Evolutionary conservation across 208 protist genomes (phyloP).

Genomic region (Kentomonas sorsogonicus): DNA sequence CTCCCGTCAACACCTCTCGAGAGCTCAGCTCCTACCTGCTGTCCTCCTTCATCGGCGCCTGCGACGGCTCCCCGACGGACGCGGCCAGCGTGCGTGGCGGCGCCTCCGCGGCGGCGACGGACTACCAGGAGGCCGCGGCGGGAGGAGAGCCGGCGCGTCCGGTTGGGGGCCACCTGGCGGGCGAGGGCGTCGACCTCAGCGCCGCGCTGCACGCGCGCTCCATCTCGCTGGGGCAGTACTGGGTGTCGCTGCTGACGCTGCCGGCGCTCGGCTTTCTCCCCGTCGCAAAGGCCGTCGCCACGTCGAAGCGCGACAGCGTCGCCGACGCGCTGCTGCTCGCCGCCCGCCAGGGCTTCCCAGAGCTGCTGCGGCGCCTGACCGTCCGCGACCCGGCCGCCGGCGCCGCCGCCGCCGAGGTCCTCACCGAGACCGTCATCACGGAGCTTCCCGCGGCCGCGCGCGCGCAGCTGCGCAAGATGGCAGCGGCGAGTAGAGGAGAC

Average conservation of each 20-base stretch:
- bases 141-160: not conserved
- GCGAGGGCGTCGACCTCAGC: conserved; percentile 2
- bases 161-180: conserved; percentile 5
- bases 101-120: not conserved
- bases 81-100: not conserved
- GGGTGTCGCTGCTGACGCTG: conserved; percentile 68
- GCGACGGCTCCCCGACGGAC: not conserved
- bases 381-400: conserved; percentile 32
- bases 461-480: conserved; percentile 33
- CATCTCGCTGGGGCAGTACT: conserved; percentile 53
- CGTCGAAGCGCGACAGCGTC: conserved; percentile 42
- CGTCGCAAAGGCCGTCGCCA: conserved; percentile 55
- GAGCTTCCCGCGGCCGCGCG: conserved; percentile 35
- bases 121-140: not conserved
- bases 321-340: conserved; percentile 68
- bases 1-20: conserved; percentile 21
- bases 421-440: conserved; percentile 55
- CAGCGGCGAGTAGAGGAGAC: conserved; percentile 36
- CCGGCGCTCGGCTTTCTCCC: conserved; percentile 47
- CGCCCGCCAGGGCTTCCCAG: conserved; percentile 59
- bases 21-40: conserved; percentile 69
- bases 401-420: conserved; percentile 47
- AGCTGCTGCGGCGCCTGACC: conserved; percentile 46
- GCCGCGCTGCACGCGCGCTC: conserved; percentile 37
- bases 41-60: conserved; percentile 50